Base-by-base conservation (phyloP, 768 basidiomycete genomes). In the Cystofilobasidium bisporidii region DNA sequence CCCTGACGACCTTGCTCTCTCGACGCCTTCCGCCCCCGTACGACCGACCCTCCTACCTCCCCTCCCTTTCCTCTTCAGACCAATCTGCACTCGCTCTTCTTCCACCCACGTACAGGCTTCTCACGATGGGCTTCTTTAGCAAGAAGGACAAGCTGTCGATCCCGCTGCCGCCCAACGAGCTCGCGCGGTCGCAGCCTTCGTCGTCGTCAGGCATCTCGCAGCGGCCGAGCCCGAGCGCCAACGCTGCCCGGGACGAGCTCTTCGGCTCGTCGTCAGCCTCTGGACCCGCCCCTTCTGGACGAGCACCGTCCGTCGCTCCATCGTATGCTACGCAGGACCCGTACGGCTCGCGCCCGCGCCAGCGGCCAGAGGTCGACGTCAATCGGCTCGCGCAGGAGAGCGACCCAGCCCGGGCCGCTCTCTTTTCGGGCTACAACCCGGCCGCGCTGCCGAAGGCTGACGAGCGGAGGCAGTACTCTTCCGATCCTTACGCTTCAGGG, bases 391-490 rank as follows among this genome's bases (percentile, higher is more conserved):
- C 17, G 57, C 32, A 59, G 26, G 62, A 69, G 53, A 38, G 32
- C 17, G 67, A 69, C 24, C 67, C 67, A 1, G 30, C 50, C 22
- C 36, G 67, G 22, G 67, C 62, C 3, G 67, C 67, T 6, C 48
- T 69, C 3, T 69, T 69, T 26, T 28, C 67, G 17, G 67, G 67
- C 22, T 69, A 69, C 67, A 69, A 69, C 56, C 67, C 67, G 14
- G 62, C 47, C 11, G 61, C 61, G 0, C 32, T 69, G 8, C 61
- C 67, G 22, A 63, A 50, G 74, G 73, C 65, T 74, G 75, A n/a
- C 67, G 76, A 59, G 74, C 78, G 63, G 67, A 69, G 66, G 75
- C 75, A 61, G 61, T 58, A 28, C 56, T 28, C 26, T 10, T 56
- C 53, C 17, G 26, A 28, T 8, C 53, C 53, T 9, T 56, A 47